Evolutionary conservation across 148 eudicot genomes (phyloP), one percentile per base, ranked within the genome.

Genomic region (Cornus kousa): DNA sequence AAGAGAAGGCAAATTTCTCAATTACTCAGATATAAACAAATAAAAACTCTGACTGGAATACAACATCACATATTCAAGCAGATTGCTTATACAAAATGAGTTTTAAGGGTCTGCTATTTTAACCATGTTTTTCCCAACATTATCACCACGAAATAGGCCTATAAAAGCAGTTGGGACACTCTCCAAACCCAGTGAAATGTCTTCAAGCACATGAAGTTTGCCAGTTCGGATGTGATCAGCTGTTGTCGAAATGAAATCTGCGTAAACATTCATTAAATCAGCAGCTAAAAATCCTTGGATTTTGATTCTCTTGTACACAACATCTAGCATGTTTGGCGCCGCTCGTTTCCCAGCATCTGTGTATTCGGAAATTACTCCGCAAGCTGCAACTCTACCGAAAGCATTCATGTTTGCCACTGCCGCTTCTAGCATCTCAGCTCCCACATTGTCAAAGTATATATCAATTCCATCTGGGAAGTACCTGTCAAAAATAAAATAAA

Each of bases 391-490:
- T 57, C 92, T 82, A 4, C 96, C 92, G 31, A 72, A 85, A 9
- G 55, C 0, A 35, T 83, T 88, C 96, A 92, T 92, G 86, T 92
- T 92, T 8, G 83, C 68, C 24, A 92, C 83, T 24, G 83, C 96
- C 9, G 93, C 93, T 55, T 90, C 91, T 22, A 88, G 86, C 90
- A 90, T 86, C 40, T 90, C 84, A 2, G 79, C 89, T 68, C 87
- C 89, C 55, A 87, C 87, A 39, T 84, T 87, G 70, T 87, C 89
- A 78, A 87, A 84, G 37, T 91, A 90, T 48, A 92, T 83, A 80
- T 87, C 96, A 9, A 91, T 86, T 10, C 94, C 94, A 74, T 91
- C 81, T 7, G 91, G 93, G 28, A 91, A 89, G 79, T 82, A 82
- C 80, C 92, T 90, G 71, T 37, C 8, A 35, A 73, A 28, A 14